Percentiles rank a stretch among this genome's conserved stretches.
Conservation (phyloP, 306 rosid genomes). For the Oemleria cerasiformis region DNA sequence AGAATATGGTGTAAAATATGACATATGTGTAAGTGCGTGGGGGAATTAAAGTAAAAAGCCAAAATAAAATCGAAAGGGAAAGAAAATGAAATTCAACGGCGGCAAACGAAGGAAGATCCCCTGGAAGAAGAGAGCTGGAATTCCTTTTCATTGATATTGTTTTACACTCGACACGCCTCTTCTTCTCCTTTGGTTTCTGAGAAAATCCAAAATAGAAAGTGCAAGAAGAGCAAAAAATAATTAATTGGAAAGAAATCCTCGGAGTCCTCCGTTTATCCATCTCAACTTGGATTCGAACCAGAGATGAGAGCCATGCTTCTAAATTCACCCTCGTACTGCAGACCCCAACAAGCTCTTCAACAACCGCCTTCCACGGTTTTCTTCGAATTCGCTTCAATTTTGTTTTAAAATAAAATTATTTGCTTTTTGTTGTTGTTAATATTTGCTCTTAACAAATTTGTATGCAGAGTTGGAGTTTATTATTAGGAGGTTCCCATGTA, state of each 20-base stretch:
- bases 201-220: conserved; percentile 4
- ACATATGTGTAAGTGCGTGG: too few species aligned
- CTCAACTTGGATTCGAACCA: neutral
- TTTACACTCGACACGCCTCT: neutral
- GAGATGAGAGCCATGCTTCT: conserved; percentile 55
- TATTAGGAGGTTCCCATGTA: conserved; percentile 24
- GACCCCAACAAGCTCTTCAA: conserved; percentile 31
- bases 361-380: conserved; percentile 37
- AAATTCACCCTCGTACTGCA: conserved; percentile 43
- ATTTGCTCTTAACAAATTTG: neutral
- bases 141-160: neutral
- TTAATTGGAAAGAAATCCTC: neutral
- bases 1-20: too few species aligned
- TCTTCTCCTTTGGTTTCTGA: conserved; percentile 15
- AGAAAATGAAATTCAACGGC: neutral
- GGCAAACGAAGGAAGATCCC: neutral
- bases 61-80: neutral
- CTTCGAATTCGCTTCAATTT: neutral
- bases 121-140: neutral
- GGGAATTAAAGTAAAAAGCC: too few species aligned
- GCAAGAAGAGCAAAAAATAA: neutral
- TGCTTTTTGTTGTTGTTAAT: neutral
- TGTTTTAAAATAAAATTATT: neutral
- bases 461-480: conserved; percentile 41
- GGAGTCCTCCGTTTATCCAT: neutral